These are phyloP conservation scores for Aspergillus intermedius DNA, from an alignment of 2,329 filamentous ascomycete species.

Conservation along the genomic window DNA sequence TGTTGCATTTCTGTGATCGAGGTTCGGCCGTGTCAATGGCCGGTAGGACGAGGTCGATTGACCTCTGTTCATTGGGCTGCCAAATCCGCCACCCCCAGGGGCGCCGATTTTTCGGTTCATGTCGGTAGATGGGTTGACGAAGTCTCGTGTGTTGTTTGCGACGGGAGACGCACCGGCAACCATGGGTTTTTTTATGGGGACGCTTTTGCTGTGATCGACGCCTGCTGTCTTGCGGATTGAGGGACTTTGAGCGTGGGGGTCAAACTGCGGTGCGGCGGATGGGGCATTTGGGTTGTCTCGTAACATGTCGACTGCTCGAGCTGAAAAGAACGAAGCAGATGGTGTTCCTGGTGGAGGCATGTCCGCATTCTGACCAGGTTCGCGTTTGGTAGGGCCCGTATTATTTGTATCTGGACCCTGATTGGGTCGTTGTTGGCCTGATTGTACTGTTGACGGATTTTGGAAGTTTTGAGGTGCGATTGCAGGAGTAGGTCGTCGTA, in stretches of 20 bases:
- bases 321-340: constrained; percentile 62
- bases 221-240: constrained; percentile 86
- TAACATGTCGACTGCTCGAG: constrained; percentile 55
- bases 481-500: constrained; percentile 10
- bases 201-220: constrained; percentile 71
- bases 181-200: constrained; percentile 56
- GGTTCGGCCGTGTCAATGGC: constrained; percentile 39
- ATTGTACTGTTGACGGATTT: constrained; percentile 11
- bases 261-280: constrained; percentile 53
- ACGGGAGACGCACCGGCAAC: constrained; percentile 24
- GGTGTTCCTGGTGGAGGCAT: constrained; percentile 25
- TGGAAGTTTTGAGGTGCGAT: constrained; percentile 14
- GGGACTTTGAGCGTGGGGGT: constrained; percentile 69
- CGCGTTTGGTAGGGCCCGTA: constrained; percentile 18
- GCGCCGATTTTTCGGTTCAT: constrained; percentile 31
- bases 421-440: constrained; percentile 12
- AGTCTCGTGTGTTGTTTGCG: constrained; percentile 25
- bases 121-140: constrained; percentile 31
- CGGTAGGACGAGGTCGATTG: constrained; percentile 37
- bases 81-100: constrained; percentile 20
- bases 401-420: constrained; percentile 7
- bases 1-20: constrained; percentile 19
- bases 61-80: constrained; percentile 28
- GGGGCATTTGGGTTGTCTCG: constrained; percentile 46
- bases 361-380: constrained; percentile 12